A percentile compares a stretch with the other conserved stretches of the same genome.
phyloP scores from a whole-genome alignment of 176 grass and related monocot genomes.

The Bromus sterilis region DNA sequence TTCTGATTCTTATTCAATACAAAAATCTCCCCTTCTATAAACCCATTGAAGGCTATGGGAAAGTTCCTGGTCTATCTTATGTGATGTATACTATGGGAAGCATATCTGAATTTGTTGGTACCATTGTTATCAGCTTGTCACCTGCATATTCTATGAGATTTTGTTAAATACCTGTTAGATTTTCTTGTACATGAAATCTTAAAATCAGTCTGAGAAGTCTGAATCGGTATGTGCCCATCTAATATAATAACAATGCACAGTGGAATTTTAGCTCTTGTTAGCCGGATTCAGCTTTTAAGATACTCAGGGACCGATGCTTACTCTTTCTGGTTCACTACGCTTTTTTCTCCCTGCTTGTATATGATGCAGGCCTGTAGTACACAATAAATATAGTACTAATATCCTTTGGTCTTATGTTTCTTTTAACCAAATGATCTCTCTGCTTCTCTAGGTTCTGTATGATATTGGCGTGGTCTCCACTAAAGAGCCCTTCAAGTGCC shows the following conservation, averaged over 20 bases:
- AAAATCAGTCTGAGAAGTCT: background rate
- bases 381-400: background rate
- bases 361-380: background rate
- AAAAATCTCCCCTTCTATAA: background rate
- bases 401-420: background rate
- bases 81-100: background rate
- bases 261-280: background rate
- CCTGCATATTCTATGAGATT: background rate
- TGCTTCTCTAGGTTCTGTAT: slow-evolving; percentile 74
- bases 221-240: background rate
- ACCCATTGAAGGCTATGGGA: slow-evolving; percentile 2
- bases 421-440: slow-evolving; percentile 27
- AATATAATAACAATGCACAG: background rate
- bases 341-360: background rate
- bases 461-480: slow-evolving; percentile 96
- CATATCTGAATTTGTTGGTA: slow-evolving; percentile 3
- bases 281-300: background rate
- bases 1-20: background rate
- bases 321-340: background rate
- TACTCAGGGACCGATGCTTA: background rate
- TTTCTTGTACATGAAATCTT: background rate
- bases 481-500: slow-evolving; percentile 92
- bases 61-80: slow-evolving; percentile 9
- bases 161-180: background rate
- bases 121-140: background rate